Evolutionary conservation across 1,139 yeast genomes (phyloP), one percentile per base, ranked within the genome.

Genomic region (Lodderomyces theae): DNA sequence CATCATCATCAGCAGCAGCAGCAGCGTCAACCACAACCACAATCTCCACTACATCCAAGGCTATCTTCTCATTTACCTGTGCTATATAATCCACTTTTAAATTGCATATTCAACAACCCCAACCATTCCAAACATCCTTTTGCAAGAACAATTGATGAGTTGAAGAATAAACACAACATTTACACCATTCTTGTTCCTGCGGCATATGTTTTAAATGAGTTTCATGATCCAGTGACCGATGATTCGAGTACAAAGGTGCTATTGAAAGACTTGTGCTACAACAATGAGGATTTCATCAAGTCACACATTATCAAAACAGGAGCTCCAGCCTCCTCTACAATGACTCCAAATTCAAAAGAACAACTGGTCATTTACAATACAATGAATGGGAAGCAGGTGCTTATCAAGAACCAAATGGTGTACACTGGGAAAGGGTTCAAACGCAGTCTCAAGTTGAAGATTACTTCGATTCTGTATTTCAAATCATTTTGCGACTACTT

Each of bases 81-180:
- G 38, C 66, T 82, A 38, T 62, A 77, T 43, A 84, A 86, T 52
- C 90, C 92, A 5, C 63, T 82, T 34, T 66, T 86, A 39, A 82
- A 85, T 60, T 72, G 81, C 41, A 59, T 86, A 21, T 84, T 86
- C 66, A 82, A 84, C 60, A 79, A 81, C 51, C 83, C 84, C 2
- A 69, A 75, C 39, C 77, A 82, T 8, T 51, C 62, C 6, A 72
- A 70, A 32, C 65, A 80, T 0, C 77, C 80, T 2, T 61, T 82
- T 44, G 75, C 71, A 45, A 72, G 70, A 32, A 63, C 81, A 7
- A 58, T 69, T 39, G 61, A 64, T 30, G 66, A 65, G 52, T 52
- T 81, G 33, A 58, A 69, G 13, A 49, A 52, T 31, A 56, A 60
- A 51, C 79, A 74, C 43, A 67, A 63, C 31, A 74, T 75, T 19